Evolutionary conservation across 768 basidiomycete species (phyloP), one percentile per base, ranked within the genome.

Genomic region (Xerocomus brunneocitrinus): DNA sequence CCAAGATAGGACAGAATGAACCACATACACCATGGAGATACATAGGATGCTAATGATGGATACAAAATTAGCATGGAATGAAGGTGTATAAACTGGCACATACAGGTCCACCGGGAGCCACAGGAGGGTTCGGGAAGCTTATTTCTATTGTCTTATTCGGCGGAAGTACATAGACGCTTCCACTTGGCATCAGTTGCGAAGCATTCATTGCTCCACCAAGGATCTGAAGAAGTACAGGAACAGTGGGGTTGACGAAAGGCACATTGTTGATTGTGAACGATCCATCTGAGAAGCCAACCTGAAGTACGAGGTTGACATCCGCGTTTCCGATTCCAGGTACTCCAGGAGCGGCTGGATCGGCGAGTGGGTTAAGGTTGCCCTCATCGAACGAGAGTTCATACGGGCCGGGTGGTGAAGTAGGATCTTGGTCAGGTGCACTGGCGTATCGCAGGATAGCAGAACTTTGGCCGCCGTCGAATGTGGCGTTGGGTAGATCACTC

Each of bases 181-280:
- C 82, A 0, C 47, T n/a, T 0, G 81, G 84, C 8, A 84, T 58
- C 7, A 85, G 64, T 1, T 79, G 69, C 22, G 70, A 67, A 0
- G 82, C 71, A 10, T 72, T 68, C 27, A 60, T 61, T 0, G 76
- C 76, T 0, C 83, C 83, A 54, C 77, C 82, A 35, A 85, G 62
- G 31, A 84, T 79, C 57, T 85, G 83, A 0, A 83, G 71, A 14
- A 85, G 73, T 4, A 82, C 79, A 0, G 83, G 81, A 1, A 76
- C 65, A 0, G 71, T 64, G 0, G 82, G 79, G 8, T 71, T 63
- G 7, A 62, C 28, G 51, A 64, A 81, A 13, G 73, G 58, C 9
- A 45, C 54, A 6, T 22, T 14, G 5, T 27, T 42, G 10, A 42
- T 24, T 27, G 41, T 27, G 12, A 42, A 42, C 12, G 41, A 5